Evolutionary conservation across 257 asterid species (phyloP), one percentile per base, ranked within the genome.

Genomic region (Jasminum sambac): DNA sequence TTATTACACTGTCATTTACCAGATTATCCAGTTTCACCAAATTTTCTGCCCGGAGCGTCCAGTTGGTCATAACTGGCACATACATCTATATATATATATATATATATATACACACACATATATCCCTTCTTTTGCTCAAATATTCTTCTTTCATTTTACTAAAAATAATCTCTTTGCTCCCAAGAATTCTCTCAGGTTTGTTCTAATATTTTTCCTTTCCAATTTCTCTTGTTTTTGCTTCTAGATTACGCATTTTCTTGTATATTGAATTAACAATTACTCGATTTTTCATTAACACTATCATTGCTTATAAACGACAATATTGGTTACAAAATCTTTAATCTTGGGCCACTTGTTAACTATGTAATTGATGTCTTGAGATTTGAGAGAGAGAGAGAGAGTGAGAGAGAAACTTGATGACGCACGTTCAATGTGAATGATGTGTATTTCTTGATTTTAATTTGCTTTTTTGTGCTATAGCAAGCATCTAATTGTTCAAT

Each of bases 31-130:
- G 82, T 69, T 43, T 34, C 69, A 24, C 68, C 63, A 25, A 36
- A 40, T 77, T 39, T 7, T 41, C 74, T 25, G 77, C 77, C 79
- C 85, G 72, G 79, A 40, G 19, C 65, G 65, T 40, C 84, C 86
- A 76, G 87, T 79, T 17, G 44, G 46, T 67, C 67, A 2, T 66
- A 41, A 60, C 78, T 52, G 25, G 59, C 77, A 30, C 76, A 19
- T 68, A 73, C 69, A 80, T 82, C n/a, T n/a, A n/a, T n/a, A n/a
- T n/a, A n/a, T n/a, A n/a, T n/a, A n/a, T n/a, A n/a, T n/a, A n/a
- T n/a, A n/a, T n/a, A n/a, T n/a, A n/a, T n/a, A n/a, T n/a, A n/a
- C n/a, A n/a, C n/a, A n/a, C n/a, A 78, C 60, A 76, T 50, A 57
- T 50, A 62, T 16, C 4, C 57, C 50, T 64, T 61, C 52, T 58